Base-by-base conservation (phyloP, 129 eudicot species). In the Pseudognaphalium luteoalbum region DNA sequence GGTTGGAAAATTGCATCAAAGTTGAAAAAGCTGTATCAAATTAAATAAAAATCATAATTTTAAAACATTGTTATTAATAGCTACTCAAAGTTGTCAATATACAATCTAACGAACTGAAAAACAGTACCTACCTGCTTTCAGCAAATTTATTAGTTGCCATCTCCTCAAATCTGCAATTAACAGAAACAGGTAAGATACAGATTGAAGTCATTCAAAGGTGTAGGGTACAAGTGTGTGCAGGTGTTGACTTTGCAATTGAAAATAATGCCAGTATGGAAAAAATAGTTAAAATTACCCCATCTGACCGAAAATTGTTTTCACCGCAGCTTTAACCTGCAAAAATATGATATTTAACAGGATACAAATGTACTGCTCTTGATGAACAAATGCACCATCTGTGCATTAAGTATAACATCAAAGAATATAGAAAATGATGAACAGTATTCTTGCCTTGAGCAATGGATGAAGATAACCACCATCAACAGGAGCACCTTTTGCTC, bases 1-100 rank as follows among this genome's bases (percentile, higher is more conserved):
- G 94, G 99, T 86, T 95, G 99, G 89, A 89, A 95, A 77, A 91
- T 91, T 52, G 96, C 96, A 80, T 95, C 99, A 58, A 95, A 91
- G 68, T 95, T 91, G 97, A 97, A 95, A 88, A 89, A 91, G 85
- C 99, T 95, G 83, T 65, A 80, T 39, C 62, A 5, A 54, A 21
- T 15, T 39, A 60, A 28, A 60, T 42, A 30, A 22, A 4, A 68
- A 73, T 39, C 11, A 12, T 10, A 35, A 60, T 25, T 33, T 51
- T 3, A 51, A 51, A 51, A 51, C 16, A 6, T 37, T 37, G 19
- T 14, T 51, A 34, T 54, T 39, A 4, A n/a, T 44, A 20, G 54
- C 42, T 30, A 74, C 22, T 22, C 25, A 42, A 62, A 20, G 41
- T 44, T 10, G 29, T 58, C 39, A 20, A 34, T 65, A 64, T 9